Percentiles rank a stretch among this genome's conserved stretches.
Conservation (phyloP, 2,329 filamentous ascomycete species). For the Botrytis tulipae region DNA sequence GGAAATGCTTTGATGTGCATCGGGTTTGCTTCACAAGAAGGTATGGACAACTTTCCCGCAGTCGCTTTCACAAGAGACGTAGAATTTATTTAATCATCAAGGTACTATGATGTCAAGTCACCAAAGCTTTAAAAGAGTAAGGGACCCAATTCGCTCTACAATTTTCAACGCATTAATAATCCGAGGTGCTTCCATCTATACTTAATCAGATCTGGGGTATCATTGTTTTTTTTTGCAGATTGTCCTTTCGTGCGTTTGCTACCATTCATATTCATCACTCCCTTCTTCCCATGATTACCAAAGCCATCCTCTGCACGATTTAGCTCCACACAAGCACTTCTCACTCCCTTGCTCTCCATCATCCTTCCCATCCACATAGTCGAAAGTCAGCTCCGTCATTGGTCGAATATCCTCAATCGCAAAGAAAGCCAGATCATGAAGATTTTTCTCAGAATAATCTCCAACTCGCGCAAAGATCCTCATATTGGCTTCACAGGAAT, state of each 20-base stretch:
- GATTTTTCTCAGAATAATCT: constrained; percentile 69
- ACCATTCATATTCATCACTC: not conserved
- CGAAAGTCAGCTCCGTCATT: constrained; percentile 73
- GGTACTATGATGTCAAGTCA: no score
- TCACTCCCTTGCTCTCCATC: constrained; percentile 40
- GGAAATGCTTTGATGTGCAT: not conserved
- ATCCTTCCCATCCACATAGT: constrained; percentile 69
- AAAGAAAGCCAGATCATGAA: constrained; percentile 78
- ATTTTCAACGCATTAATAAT: not conserved
- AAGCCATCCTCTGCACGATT: constrained; percentile 66
- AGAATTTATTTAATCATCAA: not conserved
- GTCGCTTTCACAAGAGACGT: no score
- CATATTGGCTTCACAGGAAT: constrained; percentile 76
- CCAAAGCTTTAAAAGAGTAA: not conserved
- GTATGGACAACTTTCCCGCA: not conserved
- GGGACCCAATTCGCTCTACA: not conserved
- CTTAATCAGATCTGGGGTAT: not conserved
- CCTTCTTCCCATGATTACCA: constrained; percentile 49
- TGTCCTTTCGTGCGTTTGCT: not conserved
- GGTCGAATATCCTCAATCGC: constrained; percentile 63
- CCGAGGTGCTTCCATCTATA: not conserved
- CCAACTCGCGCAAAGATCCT: constrained; percentile 77
- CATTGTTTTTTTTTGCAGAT: not conserved
- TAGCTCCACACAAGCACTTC: constrained; percentile 61
- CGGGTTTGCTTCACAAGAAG: not conserved